phyloP scores from a whole-genome alignment of 164 flowering plant species.

The Amborella trichopoda region DNA sequence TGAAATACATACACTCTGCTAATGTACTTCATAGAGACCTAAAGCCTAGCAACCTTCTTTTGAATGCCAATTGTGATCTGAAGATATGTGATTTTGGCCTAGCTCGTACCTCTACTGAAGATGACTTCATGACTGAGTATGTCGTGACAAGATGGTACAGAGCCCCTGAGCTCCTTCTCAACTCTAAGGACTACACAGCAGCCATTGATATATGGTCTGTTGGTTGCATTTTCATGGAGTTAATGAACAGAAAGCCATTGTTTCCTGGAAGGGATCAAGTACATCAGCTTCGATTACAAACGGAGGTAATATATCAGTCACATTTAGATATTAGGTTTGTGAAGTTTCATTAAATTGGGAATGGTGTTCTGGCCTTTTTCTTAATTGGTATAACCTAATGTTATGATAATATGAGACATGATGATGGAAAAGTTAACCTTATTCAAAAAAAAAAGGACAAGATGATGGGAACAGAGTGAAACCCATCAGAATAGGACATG shows the following conservation, averaged over 20 bases:
- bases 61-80: slow-evolving; percentile 86
- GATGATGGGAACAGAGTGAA: too few species aligned
- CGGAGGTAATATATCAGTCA: slow-evolving; percentile 43
- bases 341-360: neutral
- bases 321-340: too few species aligned
- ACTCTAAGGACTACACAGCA: slow-evolving; percentile 85
- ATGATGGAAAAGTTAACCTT: too few species aligned
- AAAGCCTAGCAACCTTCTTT: slow-evolving; percentile 86
- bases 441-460: too few species aligned
- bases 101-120: slow-evolving; percentile 70
- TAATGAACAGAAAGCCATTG: slow-evolving; percentile 70
- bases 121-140: slow-evolving; percentile 88
- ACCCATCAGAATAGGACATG: too few species aligned
- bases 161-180: slow-evolving; percentile 80
- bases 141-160: slow-evolving; percentile 98
- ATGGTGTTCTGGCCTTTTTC: too few species aligned
- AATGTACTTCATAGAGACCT: slow-evolving; percentile 85
- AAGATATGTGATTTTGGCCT: slow-evolving; percentile 94
- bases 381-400: too few species aligned
- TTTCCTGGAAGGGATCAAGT: slow-evolving; percentile 89
- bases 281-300: slow-evolving; percentile 82
- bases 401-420: too few species aligned
- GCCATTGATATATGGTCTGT: slow-evolving; percentile 99
- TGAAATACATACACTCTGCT: slow-evolving; percentile 92
- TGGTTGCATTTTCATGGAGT: slow-evolving; percentile 93